Base-by-base conservation (phyloP, 2,329 filamentous ascomycete species). In the Fusarium floridanum region DNA sequence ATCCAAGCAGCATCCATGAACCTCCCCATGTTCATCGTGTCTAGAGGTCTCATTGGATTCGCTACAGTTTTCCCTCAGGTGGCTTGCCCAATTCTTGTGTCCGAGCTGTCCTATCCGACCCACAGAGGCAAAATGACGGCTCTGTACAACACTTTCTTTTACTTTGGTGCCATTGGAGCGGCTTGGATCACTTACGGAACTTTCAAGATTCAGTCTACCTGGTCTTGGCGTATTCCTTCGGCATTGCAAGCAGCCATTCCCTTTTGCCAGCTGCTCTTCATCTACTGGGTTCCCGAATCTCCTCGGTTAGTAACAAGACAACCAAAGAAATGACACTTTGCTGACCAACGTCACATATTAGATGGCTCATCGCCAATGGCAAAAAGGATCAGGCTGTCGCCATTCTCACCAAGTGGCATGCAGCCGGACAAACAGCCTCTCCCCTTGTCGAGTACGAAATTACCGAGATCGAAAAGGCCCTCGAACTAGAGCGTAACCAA, bases 71-170 rank as follows among this genome's bases (percentile, higher is more conserved):
- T 82, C 14, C 73, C 79, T n/a, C 74, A 75, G 20, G 79, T 79
- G n/a, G 76, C 80, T 0, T 74, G 77, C 0, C 80, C 81, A 1
- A 73, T 81, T 12, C 66, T 83, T 1, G 77, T 83, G 17, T 71
- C 80, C 1, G 81, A 83, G 48, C 66, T 82, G 5, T 79, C 80
- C 0, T 80, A 81, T 59, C 81, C 81, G 5, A 77, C 78, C 0
- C 81, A 83, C 60, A 71, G 80, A 62, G 79, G 77, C 12, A 81
- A 77, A 14, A 36, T 78, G 22, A 81, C 81, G 0, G 76, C 77
- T 2, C 32, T 81, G 8, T 83, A 80, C 71, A 79, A 81, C 16
- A 79, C 80, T 1, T 76, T 76, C 17, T 81, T 76, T 27, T 71
- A 68, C n/a, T 53, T 71, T 17, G 67, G 67, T 17, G 50, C 37